Evolutionary conservation across 2,329 filamentous ascomycete species (phyloP).

Genomic region (Monosporascus sp.): DNA sequence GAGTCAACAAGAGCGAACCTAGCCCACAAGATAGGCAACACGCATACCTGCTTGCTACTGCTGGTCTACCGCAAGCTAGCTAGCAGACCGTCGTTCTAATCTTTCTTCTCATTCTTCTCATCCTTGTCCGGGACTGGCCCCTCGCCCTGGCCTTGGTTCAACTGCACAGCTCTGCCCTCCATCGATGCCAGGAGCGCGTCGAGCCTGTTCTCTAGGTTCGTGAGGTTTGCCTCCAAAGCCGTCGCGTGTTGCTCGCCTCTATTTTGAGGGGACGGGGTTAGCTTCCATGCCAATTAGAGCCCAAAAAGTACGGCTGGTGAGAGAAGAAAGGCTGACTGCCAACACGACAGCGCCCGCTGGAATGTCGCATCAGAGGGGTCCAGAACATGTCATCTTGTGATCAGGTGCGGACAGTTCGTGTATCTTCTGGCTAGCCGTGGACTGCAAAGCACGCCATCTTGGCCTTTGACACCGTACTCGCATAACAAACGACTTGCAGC

Average conservation of each 20-base stretch:
- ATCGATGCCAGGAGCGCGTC: constrained; percentile 27
- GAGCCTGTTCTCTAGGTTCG: constrained; percentile 26
- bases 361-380: not conserved
- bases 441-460: not conserved
- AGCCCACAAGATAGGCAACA: too few relatives aligned
- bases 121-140: not conserved
- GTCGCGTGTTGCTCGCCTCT: constrained; percentile 29
- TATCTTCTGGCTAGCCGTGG: not conserved
- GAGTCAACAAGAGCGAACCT: not conserved
- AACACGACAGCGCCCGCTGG: not conserved
- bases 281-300: constrained; percentile 3
- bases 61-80: not conserved
- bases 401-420: not conserved
- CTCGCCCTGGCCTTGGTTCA: not conserved
- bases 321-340: not conserved
- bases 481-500: not conserved
- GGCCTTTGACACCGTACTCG: not conserved
- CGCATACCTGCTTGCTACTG: not conserved
- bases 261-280: constrained; percentile 5
- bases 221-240: constrained; percentile 26
- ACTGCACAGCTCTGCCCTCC: constrained; percentile 10
- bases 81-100: not conserved
- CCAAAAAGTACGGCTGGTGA: not conserved
- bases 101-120: not conserved
- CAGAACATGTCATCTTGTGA: not conserved